Conservation (phyloP, 805 yeast species). For the Kurtzmaniella fragi region DNA sequence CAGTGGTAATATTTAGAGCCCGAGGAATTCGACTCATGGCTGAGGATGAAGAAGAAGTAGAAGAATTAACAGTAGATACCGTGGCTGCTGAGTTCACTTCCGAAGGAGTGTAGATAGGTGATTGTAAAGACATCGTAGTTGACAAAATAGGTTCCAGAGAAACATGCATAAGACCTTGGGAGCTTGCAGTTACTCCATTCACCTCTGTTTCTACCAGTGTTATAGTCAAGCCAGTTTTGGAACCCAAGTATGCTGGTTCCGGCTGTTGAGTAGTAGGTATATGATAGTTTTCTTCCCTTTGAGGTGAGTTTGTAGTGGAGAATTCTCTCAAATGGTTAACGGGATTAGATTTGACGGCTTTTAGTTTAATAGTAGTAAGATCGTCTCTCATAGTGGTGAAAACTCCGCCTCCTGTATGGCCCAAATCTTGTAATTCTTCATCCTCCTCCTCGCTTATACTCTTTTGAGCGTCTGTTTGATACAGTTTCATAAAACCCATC, state of each 20-base stretch:
- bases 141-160: too few relatives aligned
- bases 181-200: too few relatives aligned
- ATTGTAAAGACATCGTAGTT: too few relatives aligned
- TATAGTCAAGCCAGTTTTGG: background rate
- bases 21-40: too few relatives aligned
- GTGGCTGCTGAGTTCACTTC: too few relatives aligned
- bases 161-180: too few relatives aligned
- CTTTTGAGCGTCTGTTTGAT: conserved; percentile 13
- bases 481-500: conserved; percentile 8
- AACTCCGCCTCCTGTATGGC: conserved; percentile 8
- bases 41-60: too few relatives aligned
- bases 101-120: too few relatives aligned
- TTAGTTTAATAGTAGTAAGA: conserved; percentile 34
- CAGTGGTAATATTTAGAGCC: background rate
- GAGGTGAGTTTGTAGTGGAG: background rate
- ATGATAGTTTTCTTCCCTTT: too few relatives aligned
- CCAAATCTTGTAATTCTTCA: background rate
- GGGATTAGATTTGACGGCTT: conserved; percentile 12
- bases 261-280: too few relatives aligned
- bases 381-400: conserved; percentile 27
- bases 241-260: too few relatives aligned
- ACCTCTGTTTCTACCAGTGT: background rate
- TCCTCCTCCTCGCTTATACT: conserved; percentile 3
- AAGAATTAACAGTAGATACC: too few relatives aligned
- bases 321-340: background rate